Conservation (phyloP, 2,329 filamentous ascomycete species). For the Cercospora canescens region DNA sequence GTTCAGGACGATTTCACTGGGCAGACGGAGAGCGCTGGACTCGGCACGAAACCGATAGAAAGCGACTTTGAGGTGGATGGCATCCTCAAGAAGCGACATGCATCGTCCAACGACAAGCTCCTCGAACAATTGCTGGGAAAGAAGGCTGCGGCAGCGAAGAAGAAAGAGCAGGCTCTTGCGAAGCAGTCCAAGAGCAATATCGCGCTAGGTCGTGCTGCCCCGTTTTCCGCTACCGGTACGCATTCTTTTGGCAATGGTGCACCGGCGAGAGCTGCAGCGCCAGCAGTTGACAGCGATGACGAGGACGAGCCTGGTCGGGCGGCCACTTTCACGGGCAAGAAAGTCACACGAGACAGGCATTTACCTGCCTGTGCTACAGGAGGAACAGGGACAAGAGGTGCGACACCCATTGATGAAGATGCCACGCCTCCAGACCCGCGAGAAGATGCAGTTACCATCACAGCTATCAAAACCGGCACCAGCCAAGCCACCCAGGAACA, state of each 20-base stretch:
- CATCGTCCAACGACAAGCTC: constrained; percentile 44
- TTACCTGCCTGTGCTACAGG: constrained; percentile 13
- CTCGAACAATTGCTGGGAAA: constrained; percentile 45
- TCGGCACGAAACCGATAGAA: constrained; percentile 15
- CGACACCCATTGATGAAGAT: constrained; percentile 13
- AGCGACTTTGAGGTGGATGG: constrained; percentile 31
- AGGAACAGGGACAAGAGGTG: neutral
- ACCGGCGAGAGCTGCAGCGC: constrained; percentile 19
- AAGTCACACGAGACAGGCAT: constrained; percentile 15
- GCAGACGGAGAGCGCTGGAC: constrained; percentile 18
- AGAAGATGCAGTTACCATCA: constrained; percentile 16
- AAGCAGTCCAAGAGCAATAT: constrained; percentile 13
- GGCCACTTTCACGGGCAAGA: constrained; percentile 25
- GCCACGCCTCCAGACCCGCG: constrained; percentile 15
- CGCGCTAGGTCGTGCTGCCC: constrained; percentile 14
- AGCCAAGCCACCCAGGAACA: constrained; percentile 1
- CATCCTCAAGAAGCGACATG: constrained; percentile 37
- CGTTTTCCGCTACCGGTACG: neutral
- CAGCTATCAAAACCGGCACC: constrained; percentile 5
- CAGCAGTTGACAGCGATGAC: constrained; percentile 34
- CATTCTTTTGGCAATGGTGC: neutral
- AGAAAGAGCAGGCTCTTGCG: constrained; percentile 25
- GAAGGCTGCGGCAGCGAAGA: constrained; percentile 39
- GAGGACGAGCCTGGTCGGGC: constrained; percentile 36
- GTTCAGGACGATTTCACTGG: constrained; percentile 56